Base-by-base conservation (phyloP, 768 basidiomycete genomes). In the Daedaleopsis sinensis region DNA sequence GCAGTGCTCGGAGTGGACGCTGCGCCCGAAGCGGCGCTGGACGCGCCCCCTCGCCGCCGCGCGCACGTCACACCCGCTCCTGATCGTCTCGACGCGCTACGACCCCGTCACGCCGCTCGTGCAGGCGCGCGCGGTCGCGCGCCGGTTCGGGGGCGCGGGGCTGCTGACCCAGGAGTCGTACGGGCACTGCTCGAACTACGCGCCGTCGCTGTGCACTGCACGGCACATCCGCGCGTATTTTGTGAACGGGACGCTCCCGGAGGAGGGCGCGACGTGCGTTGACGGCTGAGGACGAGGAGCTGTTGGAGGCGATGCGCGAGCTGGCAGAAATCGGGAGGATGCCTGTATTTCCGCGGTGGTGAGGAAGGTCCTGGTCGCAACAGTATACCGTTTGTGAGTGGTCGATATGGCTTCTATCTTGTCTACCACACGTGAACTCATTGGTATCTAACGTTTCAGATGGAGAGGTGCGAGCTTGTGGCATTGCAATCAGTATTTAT, bases 141-240 rank as follows among this genome's bases (percentile, higher is more conserved):
- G 46, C 52, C 56, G 19, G 27, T 63, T 23, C 42, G 57, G 46
- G 23, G 62, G 57, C 32, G 51, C 62, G 21, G 62, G 23, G n/a
- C 57, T 63, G 37, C 57, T 58, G 12, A 47, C 58, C 24, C 62
- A 63, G 53, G 46, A 58, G 21, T 58, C 57, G 50, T 58, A 55
- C 38, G 62, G 62, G 21, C 57, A 58, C 42, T 58, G 57, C 42
- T 51, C 57, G 38, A 19, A 23, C 3, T 42, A 21, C 11, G 19
- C 46, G 32, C 57, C 57, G 21, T 51, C 49, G 38, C 21, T 43
- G 54, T 55, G 54, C 54, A 55, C 54, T 3, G 54, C 54, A 9
- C 12, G 21, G 54, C 23, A 27, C 18, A 24, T 55, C 4, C 39
- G 54, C 8, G 12, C n/a, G 43, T 58, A 58, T 32, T 51, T 58